Base-by-base conservation (phyloP, 495 filamentous ascomycete species). In the Schizothecium vesticola region DNA sequence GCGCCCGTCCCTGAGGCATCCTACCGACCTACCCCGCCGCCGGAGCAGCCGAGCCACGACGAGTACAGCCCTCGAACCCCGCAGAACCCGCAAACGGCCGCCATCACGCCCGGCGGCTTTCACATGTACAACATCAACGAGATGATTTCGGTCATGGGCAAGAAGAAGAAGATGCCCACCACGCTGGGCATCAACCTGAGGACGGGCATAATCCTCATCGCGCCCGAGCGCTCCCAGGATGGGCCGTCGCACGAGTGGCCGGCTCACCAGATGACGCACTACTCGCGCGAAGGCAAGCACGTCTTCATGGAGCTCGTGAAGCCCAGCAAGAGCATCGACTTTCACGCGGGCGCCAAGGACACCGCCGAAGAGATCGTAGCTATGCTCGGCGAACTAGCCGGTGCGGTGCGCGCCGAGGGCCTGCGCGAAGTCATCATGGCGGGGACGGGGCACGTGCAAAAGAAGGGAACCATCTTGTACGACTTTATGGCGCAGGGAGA, bases 241-340 rank as follows among this genome's bases (percentile, higher is more conserved):
- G 93, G 92, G 10, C 88, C 89, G 10, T 89, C 90, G 68, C 89
- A 96, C 73, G 94, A 96, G 76, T 99, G 95, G 95, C 89, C 89
- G 0, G 93, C 93, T 0, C 92, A 97, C 33, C 94, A 92, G 76
- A 88, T 99, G 77, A 92, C 88, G 19, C 91, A 96, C 77, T 98
- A 99, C 80, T 96, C 92, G 12, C 92, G 96, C 59, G 95, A 99
- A 82, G 94, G 94, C 19, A 99, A 99, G 76, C 95, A 98, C 78
- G 91, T 99, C 19, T 99, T 99, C 74, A 81, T 99, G 69, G 95
- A 98, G 75, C 84, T 98, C 36, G 89, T 97, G 56, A 82, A 90
- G 36, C 95, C 95, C 10, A 96, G 91, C 75, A 97, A 91, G 80
- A 97, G 93, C 73, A 80, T 97, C 61, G 95, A 99, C 78, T 94